phyloP scores from a whole-genome alignment of 192 early-diverging fungal species.

The Pilobolus umbonatus region DNA sequence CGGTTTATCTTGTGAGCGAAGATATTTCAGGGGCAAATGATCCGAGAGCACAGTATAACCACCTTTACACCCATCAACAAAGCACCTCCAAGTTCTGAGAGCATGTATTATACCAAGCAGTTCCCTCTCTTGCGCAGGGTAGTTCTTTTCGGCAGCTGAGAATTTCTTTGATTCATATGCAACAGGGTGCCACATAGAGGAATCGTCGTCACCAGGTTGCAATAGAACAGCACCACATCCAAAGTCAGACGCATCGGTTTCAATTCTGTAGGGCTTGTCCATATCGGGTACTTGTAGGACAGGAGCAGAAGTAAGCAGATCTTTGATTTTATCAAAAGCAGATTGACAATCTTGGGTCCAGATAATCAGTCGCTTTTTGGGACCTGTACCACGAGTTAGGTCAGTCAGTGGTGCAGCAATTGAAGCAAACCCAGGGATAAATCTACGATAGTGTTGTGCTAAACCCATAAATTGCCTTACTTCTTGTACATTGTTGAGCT shows the following conservation, averaged over 20 bases:
- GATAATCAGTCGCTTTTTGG: not conserved
- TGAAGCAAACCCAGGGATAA: conserved; percentile 11
- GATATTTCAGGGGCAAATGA: conserved; percentile 7
- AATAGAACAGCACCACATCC: not conserved
- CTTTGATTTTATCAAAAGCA: not conserved
- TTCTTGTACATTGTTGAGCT: conserved; percentile 5
- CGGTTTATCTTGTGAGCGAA: conserved; percentile 2
- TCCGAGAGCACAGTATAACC: not conserved
- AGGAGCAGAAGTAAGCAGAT: not conserved
- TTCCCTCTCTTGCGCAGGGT: conserved; percentile 17
- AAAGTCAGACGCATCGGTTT: conserved; percentile 5
- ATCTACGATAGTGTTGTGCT: conserved; percentile 18
- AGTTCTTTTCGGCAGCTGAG: conserved; percentile 23
- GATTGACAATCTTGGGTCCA: conserved; percentile 5
- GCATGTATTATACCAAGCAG: conserved; percentile 5
- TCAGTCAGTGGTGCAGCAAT: conserved; percentile 14
- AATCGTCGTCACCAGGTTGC: not conserved
- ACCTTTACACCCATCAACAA: conserved; percentile 8
- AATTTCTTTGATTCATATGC: conserved; percentile 37
- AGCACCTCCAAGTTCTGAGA: conserved; percentile 12
- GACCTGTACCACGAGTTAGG: conserved; percentile 3
- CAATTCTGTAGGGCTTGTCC: not conserved
- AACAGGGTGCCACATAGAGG: conserved; percentile 10
- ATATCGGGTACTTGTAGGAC: conserved; percentile 1
- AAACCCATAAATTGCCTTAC: conserved; percentile 21